A percentile compares a stretch with the other conserved stretches of the same genome.
Conservation (phyloP, 2,329 filamentous ascomycete genomes). For the Hymenoscyphus albidus region DNA sequence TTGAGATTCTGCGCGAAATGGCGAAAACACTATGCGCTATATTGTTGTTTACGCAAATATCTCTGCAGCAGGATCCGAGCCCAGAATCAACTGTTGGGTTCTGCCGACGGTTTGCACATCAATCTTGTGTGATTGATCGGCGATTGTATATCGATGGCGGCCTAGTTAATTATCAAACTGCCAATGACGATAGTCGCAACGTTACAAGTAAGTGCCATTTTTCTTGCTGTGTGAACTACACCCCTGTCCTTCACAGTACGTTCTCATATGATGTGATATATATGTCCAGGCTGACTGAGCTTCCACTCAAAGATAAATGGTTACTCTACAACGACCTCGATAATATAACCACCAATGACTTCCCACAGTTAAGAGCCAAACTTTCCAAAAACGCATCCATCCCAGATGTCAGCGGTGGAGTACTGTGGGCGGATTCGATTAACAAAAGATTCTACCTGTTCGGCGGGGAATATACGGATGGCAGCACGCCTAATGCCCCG, state of each 20-base stretch:
- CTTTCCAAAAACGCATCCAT: slow-evolving; percentile 55
- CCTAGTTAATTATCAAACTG: slow-evolving; percentile 40
- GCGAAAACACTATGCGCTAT: neutral
- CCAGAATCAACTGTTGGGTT: slow-evolving; percentile 51
- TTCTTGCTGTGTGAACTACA: neutral
- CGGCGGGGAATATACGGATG: slow-evolving; percentile 51
- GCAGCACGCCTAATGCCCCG: slow-evolving; percentile 42
- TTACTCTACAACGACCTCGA: slow-evolving; percentile 58
- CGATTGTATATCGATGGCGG: slow-evolving; percentile 61
- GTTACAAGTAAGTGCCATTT: neutral
- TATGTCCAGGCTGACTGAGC: neutral
- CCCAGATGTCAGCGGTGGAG: slow-evolving; percentile 45
- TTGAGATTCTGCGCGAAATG: neutral
- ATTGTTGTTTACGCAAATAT: slow-evolving; percentile 18
- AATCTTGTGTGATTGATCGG: slow-evolving; percentile 55
- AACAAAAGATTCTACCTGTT: slow-evolving; percentile 63
- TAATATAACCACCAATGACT: slow-evolving; percentile 37
- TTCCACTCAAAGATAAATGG: slow-evolving; percentile 42
- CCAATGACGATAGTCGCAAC: slow-evolving; percentile 47
- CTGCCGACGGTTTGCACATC: slow-evolving; percentile 53
- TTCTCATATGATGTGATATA: neutral
- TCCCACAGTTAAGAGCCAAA: slow-evolving; percentile 52
- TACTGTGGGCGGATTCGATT: slow-evolving; percentile 56
- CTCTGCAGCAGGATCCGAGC: slow-evolving; percentile 35
- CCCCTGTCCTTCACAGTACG: too few species aligned